A percentile compares a stretch with the other conserved stretches of the same genome.
Evolutionary conservation across 768 basidiomycete species (phyloP).

Genomic region (Rhodotorula paludigena): DNA sequence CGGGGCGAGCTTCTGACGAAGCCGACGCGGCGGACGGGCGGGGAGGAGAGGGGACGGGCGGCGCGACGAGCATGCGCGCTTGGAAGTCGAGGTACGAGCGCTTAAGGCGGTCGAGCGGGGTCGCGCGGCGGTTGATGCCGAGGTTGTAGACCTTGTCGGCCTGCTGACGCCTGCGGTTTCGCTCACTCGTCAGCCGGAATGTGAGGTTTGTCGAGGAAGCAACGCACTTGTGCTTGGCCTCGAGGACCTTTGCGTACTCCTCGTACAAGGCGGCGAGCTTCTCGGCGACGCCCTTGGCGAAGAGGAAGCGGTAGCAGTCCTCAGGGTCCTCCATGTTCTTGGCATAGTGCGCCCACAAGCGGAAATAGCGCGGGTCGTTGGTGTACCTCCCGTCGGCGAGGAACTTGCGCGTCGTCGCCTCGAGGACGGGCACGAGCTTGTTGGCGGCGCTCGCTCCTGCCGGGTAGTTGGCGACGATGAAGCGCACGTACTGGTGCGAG

Average conservation of each 20-base stretch:
- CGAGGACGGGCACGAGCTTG: conserved; percentile 72
- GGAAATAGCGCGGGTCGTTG: conserved; percentile 81
- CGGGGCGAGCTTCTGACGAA: conserved; percentile 11
- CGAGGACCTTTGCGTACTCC: conserved; percentile 77
- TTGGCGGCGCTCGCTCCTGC: conserved; percentile 63
- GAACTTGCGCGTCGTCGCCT: conserved; percentile 76
- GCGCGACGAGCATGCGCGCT: conserved; percentile 53
- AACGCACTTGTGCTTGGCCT: conserved; percentile 69
- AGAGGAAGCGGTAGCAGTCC: conserved; percentile 77
- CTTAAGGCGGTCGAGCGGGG: conserved; percentile 79
- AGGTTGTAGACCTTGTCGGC: conserved; percentile 75
- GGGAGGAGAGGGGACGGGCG: conserved; percentile 39
- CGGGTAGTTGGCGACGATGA: conserved; percentile 82
- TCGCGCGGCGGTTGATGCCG: conserved; percentile 74
- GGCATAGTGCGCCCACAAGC: conserved; percentile 85
- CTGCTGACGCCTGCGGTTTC: conserved; percentile 59
- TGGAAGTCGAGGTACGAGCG: conserved; percentile 75
- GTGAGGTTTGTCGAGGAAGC: neutral
- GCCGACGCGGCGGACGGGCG: conserved; percentile 3
- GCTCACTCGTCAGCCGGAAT: neutral
- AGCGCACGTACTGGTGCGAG: conserved; percentile 81
- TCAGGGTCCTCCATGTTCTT: conserved; percentile 67
- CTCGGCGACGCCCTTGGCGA: conserved; percentile 83
- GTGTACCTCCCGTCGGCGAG: conserved; percentile 71
- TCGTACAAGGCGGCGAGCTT: conserved; percentile 78